Base-by-base conservation (phyloP, 768 basidiomycete species). In the Lentinula edodes region DNA sequence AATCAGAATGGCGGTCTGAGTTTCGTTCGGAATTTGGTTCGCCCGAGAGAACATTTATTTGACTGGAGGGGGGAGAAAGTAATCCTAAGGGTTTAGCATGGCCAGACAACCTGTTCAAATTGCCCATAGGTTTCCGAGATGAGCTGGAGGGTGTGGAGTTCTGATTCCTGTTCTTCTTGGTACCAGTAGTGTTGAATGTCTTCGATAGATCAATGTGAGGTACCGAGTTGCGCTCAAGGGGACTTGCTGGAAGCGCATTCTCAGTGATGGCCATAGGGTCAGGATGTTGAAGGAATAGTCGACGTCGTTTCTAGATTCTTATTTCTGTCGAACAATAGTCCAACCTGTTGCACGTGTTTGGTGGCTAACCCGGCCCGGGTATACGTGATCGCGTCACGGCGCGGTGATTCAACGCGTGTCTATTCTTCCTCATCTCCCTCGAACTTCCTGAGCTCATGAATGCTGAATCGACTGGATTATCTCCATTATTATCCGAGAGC, bases 21-120 rank as follows among this genome's bases (percentile, higher is more conserved):
- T 51, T 45, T 51, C 3, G 15, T 59, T 60, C 39, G 36, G 38
- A 52, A 16, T 35, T 18, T 23, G 41, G 34, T 52, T 53, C 58
- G n/a, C 53, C 54, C 5, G 36, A 15, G 9, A 62, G 39, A 13
- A 52, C 39, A 52, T 46, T 32, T 35, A 32, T 53, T n/a, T 60
- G 58, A 28, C 62, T 63, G n/a, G 57, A 38, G 16, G 62, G 51
- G 4, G 62, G 62, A 43, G 62, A 63, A 36, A 60, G 52, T 16
- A 63, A 42, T 20, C 62, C 62, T 18, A 52, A 34, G 16, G 48
- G 48, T 23, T 50, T 41, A 32, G 15, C 28, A 23, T 28, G 41
- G 16, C 58, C 18, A 52, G 59, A 60, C 50, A 18, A 18, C n/a
- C 59, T 60, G 38, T 60, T 52, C 9, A 52, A 28, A 43, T 52